Evolutionary conservation across 192 early-diverging fungal species (phyloP).

Genomic region (Glomus cerebriforme): DNA sequence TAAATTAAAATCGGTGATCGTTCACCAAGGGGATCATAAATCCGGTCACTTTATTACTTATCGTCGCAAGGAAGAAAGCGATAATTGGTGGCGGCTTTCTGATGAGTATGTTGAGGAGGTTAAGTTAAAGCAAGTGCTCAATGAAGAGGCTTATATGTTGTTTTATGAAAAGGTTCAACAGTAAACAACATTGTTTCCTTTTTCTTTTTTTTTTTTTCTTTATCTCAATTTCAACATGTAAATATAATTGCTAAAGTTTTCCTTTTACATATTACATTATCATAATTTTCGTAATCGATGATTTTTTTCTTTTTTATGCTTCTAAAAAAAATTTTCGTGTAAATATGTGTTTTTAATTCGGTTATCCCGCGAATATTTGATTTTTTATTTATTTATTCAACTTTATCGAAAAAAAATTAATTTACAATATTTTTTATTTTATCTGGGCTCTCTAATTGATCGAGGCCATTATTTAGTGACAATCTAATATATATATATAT

Average conservation of each 20-base stretch:
- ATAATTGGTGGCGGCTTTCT: conserved; percentile 71
- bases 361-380: no score
- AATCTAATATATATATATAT: no score
- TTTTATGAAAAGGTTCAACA: conserved; percentile 62
- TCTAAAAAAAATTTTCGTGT: no score
- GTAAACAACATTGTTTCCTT: not conserved
- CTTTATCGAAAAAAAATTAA: no score
- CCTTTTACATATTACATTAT: not conserved
- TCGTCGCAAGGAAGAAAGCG: conserved; percentile 54
- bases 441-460: no score
- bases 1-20: conserved; percentile 73
- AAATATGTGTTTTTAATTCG: no score
- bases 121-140: conserved; percentile 60
- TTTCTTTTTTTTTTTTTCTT: not conserved
- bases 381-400: no score
- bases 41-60: conserved; percentile 92
- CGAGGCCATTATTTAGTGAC: no score
- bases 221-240: not conserved
- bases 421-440: no score
- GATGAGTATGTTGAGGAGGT: conserved; percentile 75
- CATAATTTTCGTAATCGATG: no score
- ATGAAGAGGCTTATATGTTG: conserved; percentile 73
- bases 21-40: conserved; percentile 85
- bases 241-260: not conserved
- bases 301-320: no score